These are phyloP conservation scores for Trichoderma atrobrunneum DNA, from an alignment of 2,329 filamentous ascomycete species.

Conservation along the genomic window DNA sequence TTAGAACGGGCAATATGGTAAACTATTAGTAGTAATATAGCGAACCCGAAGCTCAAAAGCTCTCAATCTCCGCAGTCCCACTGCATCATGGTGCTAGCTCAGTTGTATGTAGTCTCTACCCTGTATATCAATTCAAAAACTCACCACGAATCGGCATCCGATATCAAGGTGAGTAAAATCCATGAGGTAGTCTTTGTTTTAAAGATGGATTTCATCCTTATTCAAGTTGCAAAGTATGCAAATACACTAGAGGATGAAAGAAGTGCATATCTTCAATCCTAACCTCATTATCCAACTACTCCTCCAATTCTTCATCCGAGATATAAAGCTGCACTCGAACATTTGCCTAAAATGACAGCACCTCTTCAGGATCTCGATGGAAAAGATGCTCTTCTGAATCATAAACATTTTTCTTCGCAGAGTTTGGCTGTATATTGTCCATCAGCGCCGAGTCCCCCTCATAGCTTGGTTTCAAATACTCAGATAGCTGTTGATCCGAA, in stretches of 20 bases:
- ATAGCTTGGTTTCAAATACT: background rate
- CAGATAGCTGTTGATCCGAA: background rate
- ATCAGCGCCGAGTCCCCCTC: background rate
- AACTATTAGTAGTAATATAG: slow-evolving; percentile 20
- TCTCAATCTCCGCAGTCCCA: background rate
- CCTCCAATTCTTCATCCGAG: slow-evolving; percentile 32
- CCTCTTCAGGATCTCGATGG: slow-evolving; percentile 26
- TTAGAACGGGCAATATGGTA: slow-evolving; percentile 33
- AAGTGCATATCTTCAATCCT: background rate
- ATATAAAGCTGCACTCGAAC: slow-evolving; percentile 32
- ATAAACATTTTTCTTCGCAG: background rate
- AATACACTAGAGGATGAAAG: background rate
- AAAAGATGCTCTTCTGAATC: background rate
- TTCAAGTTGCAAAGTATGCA: background rate
- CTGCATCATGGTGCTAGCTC: background rate
- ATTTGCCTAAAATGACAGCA: slow-evolving; percentile 32
- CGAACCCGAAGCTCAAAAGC: background rate
- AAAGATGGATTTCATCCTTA: background rate
- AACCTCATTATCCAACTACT: background rate
- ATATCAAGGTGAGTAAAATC: background rate
- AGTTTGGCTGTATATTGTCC: background rate
- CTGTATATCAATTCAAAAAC: background rate
- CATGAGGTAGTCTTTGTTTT: background rate
- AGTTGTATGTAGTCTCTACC: background rate
- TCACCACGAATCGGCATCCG: background rate